Conservation (phyloP, 2,329 filamentous ascomycete species). For the Fusarium illudens region DNA sequence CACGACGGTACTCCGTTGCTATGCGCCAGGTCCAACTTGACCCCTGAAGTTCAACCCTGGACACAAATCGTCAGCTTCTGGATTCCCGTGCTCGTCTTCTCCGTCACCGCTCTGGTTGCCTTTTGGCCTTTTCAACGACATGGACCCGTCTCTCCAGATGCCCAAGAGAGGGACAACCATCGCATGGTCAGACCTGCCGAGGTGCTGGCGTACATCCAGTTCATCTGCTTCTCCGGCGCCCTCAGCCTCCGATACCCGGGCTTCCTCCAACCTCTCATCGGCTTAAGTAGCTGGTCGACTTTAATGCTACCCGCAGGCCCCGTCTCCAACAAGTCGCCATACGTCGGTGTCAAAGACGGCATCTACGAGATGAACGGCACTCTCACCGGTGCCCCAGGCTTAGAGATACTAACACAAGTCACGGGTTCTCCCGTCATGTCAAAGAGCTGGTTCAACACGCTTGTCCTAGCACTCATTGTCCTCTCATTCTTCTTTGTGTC, state of each 20-base stretch:
- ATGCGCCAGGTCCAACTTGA: not conserved
- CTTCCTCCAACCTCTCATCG: conserved; percentile 76
- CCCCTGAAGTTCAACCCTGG: not conserved
- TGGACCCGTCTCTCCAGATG: not conserved
- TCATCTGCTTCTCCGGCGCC: conserved; percentile 74
- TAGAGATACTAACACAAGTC: conserved; percentile 72
- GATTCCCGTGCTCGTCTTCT: conserved; percentile 12
- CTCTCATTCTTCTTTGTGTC: conserved; percentile 67
- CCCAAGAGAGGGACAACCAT: rapidly evolving
- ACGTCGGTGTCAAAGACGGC: conserved; percentile 54
- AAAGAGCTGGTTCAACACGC: conserved; percentile 75
- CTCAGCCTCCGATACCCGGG: conserved; percentile 76
- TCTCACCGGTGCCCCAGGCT: conserved; percentile 61
- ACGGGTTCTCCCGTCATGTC: conserved; percentile 69
- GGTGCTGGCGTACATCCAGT: conserved; percentile 79
- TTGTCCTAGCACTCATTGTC: conserved; percentile 68
- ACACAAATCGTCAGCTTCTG: conserved; percentile 18
- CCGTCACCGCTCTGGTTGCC: not conserved
- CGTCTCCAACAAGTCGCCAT: conserved; percentile 33
- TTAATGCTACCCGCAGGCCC: conserved; percentile 63
- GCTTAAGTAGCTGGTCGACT: conserved; percentile 72
- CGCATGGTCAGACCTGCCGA: conserved; percentile 45
- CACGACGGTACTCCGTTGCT: not conserved
- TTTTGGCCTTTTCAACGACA: not conserved
- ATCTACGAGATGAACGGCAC: conserved; percentile 74